Conservation (phyloP, 306 rosid species). For the Malus sylvestris region DNA sequence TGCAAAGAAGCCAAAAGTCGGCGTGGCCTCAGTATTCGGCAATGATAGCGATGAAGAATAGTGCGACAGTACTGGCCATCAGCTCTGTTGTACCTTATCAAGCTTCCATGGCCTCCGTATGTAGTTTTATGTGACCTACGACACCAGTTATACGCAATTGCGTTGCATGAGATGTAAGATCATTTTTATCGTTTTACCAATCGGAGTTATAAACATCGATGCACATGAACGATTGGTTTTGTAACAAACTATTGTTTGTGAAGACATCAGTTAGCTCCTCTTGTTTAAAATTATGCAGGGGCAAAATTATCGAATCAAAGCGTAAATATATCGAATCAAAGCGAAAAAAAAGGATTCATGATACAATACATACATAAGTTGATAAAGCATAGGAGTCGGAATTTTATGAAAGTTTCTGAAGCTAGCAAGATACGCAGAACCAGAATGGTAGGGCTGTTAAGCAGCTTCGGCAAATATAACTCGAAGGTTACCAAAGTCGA, state of each 20-base stretch:
- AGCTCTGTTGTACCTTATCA: conserved; percentile 16
- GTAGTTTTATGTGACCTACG: neutral
- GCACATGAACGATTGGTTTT: neutral
- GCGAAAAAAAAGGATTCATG: neutral
- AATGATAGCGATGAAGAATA: conserved; percentile 68
- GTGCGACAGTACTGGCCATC: neutral
- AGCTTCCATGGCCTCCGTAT: neutral
- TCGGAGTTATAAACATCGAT: neutral
- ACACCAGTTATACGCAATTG: neutral
- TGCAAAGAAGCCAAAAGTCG: conserved; percentile 55
- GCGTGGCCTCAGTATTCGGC: conserved; percentile 53
- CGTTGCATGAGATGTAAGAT: neutral
- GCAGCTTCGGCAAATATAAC: conserved; percentile 71
- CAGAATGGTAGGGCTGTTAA: conserved; percentile 9
- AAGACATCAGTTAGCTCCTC: neutral
- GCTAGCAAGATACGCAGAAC: neutral
- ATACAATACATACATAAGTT: neutral
- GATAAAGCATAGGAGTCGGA: too few species aligned
- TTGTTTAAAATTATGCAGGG: neutral
- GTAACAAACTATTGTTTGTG: neutral
- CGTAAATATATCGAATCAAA: too few species aligned
- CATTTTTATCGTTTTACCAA: neutral
- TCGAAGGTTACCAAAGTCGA: conserved; percentile 58
- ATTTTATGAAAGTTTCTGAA: too few species aligned
- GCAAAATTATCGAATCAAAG: too few species aligned